phyloP scores from a whole-genome alignment of 805 yeast genomes.

The Saturnispora bothae region DNA sequence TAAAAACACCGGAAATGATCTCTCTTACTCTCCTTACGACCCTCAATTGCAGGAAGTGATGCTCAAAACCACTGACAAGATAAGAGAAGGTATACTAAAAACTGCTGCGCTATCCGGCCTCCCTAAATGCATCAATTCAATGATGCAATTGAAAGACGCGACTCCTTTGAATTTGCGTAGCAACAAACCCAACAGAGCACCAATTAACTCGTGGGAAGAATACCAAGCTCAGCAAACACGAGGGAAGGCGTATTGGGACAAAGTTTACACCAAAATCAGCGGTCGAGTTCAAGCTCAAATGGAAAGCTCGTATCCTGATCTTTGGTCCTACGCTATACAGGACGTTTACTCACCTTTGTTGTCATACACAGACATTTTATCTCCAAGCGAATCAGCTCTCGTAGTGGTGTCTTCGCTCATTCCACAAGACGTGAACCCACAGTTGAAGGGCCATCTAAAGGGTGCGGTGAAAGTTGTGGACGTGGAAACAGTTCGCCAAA shows the following conservation, averaged over 20 bases:
- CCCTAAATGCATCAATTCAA: conserved; percentile 75
- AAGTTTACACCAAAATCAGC: conserved; percentile 67
- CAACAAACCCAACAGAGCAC: conserved; percentile 12
- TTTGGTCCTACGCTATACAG: conserved; percentile 61
- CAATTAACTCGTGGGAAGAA: conserved; percentile 13
- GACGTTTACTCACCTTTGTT: conserved; percentile 73
- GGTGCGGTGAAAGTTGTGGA: conserved; percentile 78
- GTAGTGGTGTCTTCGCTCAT: conserved; percentile 71
- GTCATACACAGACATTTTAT: conserved; percentile 52
- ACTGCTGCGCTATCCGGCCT: conserved; percentile 72
- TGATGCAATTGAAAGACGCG: conserved; percentile 49
- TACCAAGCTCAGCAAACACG: conserved; percentile 21
- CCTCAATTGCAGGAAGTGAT: neutral
- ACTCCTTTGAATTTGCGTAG: conserved; percentile 47
- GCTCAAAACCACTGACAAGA: conserved; percentile 31
- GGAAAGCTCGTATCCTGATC: conserved; percentile 71
- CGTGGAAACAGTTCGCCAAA: conserved; percentile 47
- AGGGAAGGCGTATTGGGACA: conserved; percentile 63
- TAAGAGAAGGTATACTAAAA: conserved; percentile 72
- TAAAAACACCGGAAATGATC: conserved; percentile 13
- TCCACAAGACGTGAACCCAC: conserved; percentile 92
- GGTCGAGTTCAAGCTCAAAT: conserved; percentile 57
- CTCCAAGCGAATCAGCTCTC: conserved; percentile 62
- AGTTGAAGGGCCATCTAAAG: conserved; percentile 77
- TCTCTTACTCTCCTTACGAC: conserved; percentile 14